phyloP scores from a whole-genome alignment of 2,329 filamentous ascomycete genomes.

The Sarocladium strictum region DNA sequence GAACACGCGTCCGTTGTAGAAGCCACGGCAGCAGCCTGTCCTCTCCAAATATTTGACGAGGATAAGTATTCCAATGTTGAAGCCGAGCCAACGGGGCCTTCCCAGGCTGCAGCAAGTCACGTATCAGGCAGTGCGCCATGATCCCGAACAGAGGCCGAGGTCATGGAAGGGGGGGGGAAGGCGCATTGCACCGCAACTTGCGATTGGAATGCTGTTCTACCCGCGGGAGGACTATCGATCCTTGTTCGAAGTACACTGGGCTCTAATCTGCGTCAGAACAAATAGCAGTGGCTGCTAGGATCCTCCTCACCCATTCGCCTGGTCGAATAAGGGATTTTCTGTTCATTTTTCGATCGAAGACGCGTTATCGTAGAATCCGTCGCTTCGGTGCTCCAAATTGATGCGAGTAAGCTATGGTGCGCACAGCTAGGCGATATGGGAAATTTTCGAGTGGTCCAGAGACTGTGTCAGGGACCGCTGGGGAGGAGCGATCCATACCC shows the following conservation, averaged over 20 bases:
- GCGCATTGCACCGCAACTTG: not conserved
- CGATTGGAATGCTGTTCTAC: not conserved
- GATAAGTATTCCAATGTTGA: not conserved
- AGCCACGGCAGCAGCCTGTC: not conserved
- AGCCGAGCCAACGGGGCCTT: not conserved
- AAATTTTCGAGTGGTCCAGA: too few relatives aligned
- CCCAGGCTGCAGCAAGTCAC: not conserved
- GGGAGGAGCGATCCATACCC: not conserved
- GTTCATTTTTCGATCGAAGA: not conserved
- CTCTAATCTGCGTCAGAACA: too few relatives aligned
- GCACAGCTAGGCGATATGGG: too few relatives aligned
- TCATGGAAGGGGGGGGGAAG: not conserved
- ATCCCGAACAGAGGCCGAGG: conserved; percentile 4
- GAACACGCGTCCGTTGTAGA: not conserved
- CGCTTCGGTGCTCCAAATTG: too few relatives aligned
- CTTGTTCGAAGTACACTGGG: not conserved
- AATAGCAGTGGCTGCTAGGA: too few relatives aligned
- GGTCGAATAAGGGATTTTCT: not conserved
- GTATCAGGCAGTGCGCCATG: not conserved
- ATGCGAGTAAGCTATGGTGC: not conserved
- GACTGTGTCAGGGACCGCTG: too few relatives aligned
- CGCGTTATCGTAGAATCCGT: not conserved
- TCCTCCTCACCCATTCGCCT: not conserved
- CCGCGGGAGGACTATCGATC: not conserved
- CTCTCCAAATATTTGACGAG: not conserved